A percentile compares a stretch with the other conserved stretches of the same genome.
These are phyloP conservation scores for Fusarium metavorans DNA, from an alignment of 2,329 filamentous ascomycete genomes.

Conservation along the genomic window DNA sequence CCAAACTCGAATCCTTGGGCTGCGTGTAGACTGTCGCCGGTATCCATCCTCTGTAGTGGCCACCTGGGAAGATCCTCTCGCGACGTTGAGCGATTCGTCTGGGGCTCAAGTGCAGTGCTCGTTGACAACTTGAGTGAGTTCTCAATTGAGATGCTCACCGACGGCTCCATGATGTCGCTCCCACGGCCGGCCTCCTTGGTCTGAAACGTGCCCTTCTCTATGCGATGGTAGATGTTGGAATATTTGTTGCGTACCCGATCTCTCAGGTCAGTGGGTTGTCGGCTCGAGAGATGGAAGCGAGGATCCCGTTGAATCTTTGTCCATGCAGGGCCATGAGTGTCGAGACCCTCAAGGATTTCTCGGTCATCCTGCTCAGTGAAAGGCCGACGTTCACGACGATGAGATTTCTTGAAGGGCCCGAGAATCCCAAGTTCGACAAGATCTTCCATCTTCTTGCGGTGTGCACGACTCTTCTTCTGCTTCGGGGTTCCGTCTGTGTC, in stretches of 20 bases:
- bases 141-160: conserved; percentile 62
- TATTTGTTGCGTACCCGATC: conserved; percentile 75
- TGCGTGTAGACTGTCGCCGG: conserved; percentile 41
- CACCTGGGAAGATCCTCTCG: conserved; percentile 63
- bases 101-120: conserved; percentile 53
- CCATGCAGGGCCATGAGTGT: conserved; percentile 72
- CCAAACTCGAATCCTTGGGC: conserved; percentile 57
- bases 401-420: conserved; percentile 72
- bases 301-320: conserved; percentile 73
- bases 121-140: conserved; percentile 57
- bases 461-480: conserved; percentile 64
- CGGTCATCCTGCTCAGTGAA: conserved; percentile 73
- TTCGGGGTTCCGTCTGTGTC: conserved; percentile 53
- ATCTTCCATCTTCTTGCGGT: conserved; percentile 68
- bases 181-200: conserved; percentile 55
- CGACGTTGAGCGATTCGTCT: conserved; percentile 55
- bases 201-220: conserved; percentile 66
- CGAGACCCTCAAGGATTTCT: conserved; percentile 71
- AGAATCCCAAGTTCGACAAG: conserved; percentile 69
- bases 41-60: conserved; percentile 52
- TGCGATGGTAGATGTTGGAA: conserved; percentile 66
- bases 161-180: conserved; percentile 63
- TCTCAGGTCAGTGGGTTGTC: conserved; percentile 72
- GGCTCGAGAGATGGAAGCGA: conserved; percentile 66
- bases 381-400: conserved; percentile 68